A percentile compares a stretch with the other conserved stretches of the same genome.
Evolutionary conservation across 2,329 filamentous ascomycete genomes (phyloP).

Genomic region (Drechslera avenae): DNA sequence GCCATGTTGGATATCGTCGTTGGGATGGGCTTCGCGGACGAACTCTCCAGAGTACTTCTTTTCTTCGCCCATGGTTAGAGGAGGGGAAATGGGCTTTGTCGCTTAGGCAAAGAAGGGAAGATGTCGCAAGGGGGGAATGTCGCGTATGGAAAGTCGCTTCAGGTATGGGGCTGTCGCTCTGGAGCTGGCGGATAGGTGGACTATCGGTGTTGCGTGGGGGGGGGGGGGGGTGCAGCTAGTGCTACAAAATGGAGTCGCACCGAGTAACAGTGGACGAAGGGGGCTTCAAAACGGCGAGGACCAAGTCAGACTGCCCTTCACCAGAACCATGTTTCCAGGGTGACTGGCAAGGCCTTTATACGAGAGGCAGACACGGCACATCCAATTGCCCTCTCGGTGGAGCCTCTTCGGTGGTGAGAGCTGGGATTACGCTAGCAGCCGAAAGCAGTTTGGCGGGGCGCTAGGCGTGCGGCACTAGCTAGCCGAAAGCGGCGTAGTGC

Average conservation of each 20-base stretch:
- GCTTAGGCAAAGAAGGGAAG: constrained; percentile 14
- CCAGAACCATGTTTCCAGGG: constrained; percentile 5
- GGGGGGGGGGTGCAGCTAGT: constrained; percentile 24
- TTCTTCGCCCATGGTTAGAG: constrained; percentile 38
- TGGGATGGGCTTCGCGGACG: constrained; percentile 30
- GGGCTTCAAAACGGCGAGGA: constrained; percentile 17
- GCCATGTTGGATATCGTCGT: constrained; percentile 37
- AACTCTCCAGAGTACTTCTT: constrained; percentile 43
- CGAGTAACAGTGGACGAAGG: constrained; percentile 26
- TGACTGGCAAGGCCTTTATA: constrained; percentile 36
- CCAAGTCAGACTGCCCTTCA: constrained; percentile 23
- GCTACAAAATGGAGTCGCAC: constrained; percentile 32
- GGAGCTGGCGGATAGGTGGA: constrained; percentile 19
- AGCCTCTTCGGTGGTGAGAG: constrained; percentile 31
- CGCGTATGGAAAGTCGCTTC: constrained; percentile 23
- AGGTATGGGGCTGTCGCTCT: constrained; percentile 21
- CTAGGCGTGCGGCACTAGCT: constrained; percentile 26
- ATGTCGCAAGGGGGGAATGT: constrained; percentile 18
- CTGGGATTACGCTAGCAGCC: constrained; percentile 19
- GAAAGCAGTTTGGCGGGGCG: constrained; percentile 19
- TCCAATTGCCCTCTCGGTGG: constrained; percentile 26
- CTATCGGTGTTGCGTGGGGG: constrained; percentile 20
- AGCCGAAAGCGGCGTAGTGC: constrained; percentile 20
- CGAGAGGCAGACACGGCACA: constrained; percentile 27
- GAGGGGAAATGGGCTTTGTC: constrained; percentile 8